These are phyloP conservation scores for Annona cherimola DNA, from an alignment of 164 flowering plant genomes.

Conservation along the genomic window DNA sequence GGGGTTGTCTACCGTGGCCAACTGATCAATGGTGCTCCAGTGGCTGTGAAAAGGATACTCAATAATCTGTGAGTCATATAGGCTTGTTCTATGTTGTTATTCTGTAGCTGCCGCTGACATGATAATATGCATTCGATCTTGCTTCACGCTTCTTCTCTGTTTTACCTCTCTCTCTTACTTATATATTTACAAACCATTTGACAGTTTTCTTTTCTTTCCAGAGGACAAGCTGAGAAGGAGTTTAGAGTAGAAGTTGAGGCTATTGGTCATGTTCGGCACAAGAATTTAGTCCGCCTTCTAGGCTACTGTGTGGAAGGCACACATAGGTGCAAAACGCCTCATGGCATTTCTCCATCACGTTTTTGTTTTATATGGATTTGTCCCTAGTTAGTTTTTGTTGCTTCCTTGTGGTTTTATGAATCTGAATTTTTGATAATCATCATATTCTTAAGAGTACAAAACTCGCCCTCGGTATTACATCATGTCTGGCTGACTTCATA, in stretches of 20 bases:
- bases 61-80: constrained; percentile 60
- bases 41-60: constrained; percentile 87
- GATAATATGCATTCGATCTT: neutral
- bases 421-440: neutral
- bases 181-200: neutral
- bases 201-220: constrained; percentile 19
- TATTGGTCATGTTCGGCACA: constrained; percentile 89
- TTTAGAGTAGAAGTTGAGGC: constrained; percentile 94
- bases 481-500: neutral
- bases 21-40: constrained; percentile 75
- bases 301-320: constrained; percentile 94
- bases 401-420: neutral
- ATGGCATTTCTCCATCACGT: neutral
- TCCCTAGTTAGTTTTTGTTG: neutral
- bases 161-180: neutral
- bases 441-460: too few relatives aligned
- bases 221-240: constrained; percentile 95
- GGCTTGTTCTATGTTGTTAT: constrained; percentile 3
- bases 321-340: constrained; percentile 47
- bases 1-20: constrained; percentile 78
- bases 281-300: constrained; percentile 81
- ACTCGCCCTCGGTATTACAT: too few relatives aligned
- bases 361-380: neutral
- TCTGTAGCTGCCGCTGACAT: neutral
- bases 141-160: neutral